Conservation (phyloP, 805 yeast species). For the Ogataea nakhonphanomensis region DNA sequence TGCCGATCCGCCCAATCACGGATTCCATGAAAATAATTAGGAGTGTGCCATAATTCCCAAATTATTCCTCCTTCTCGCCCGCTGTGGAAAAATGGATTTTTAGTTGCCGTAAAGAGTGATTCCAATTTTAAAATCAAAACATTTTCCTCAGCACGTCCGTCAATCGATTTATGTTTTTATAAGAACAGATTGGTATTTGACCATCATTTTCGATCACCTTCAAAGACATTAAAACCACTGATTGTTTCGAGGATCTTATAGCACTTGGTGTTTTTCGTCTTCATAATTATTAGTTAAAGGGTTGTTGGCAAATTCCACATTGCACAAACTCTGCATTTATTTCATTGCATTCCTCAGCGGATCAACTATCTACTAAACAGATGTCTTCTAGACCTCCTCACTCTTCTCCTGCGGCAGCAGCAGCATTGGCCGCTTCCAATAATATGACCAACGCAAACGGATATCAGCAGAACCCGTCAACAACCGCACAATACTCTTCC, state of each 20-base stretch:
- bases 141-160: constrained; percentile 7
- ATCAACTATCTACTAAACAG: not conserved
- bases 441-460: constrained; percentile 21
- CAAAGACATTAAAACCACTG: not conserved
- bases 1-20: too few relatives aligned
- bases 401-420: constrained; percentile 34
- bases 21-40: not conserved
- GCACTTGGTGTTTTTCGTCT: constrained; percentile 1
- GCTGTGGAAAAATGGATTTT: constrained; percentile 8
- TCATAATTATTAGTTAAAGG: not conserved
- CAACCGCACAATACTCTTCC: constrained; percentile 30
- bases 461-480: constrained; percentile 25
- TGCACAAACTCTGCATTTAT: constrained; percentile 2
- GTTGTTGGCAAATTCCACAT: constrained; percentile 1
- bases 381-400: constrained; percentile 27
- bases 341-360: constrained; percentile 11
- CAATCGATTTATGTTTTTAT: constrained; percentile 10
- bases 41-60: not conserved
- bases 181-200: constrained; percentile 7
- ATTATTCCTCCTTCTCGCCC: not conserved
- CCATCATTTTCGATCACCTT: not conserved
- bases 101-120: constrained; percentile 4
- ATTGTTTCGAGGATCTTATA: not conserved
- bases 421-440: constrained; percentile 32
- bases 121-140: constrained; percentile 7